Base-by-base conservation (phyloP, 768 basidiomycete species). In the Scleroderma bovista region DNA sequence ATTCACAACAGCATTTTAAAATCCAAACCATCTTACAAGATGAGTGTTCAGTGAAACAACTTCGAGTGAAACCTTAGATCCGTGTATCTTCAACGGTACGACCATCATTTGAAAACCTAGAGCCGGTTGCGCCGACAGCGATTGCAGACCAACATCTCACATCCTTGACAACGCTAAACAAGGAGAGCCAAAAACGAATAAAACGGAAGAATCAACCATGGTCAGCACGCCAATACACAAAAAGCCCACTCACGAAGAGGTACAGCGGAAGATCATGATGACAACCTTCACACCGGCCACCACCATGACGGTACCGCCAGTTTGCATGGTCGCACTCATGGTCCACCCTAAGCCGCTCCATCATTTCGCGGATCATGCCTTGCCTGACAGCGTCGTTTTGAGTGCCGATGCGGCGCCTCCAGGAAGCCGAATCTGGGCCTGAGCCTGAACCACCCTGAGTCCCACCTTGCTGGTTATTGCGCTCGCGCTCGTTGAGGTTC, bases 241-340 rank as follows among this genome's bases (percentile, higher is more conserved):
- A 8, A 22, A 26, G 13, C 3, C 3, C 20, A 68, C 77, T 60
- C 52, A 84, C 83, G 58, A 77, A 63, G 37, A 85, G 63, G 62
- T 70, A 84, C 1, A 61, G 13, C 0, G 65, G 71, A 9, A 83
- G 57, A 44, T 64, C 47, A 42, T 61, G 49, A 13, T 64, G 59
- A 52, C 81, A 83, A 48, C 60, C 69, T 46, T 80, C 73, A 46
- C 81, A 83, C 10, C 23, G 44, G 5, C 74, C 76, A 0, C 69
- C 71, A 0, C 78, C 79, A 2, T 59, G 1, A 0, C 72, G 66
- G 34, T 72, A 72, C 22, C 56, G 62, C 80, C 82, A 84, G 1
- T n/a, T 44, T 41, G 63, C 65, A 3, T 72, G 66, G 11, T 51
- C 16, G 50, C 84, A 86, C 2, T 80, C 72, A 57, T 86, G 85